Evolutionary conservation across 768 basidiomycete genomes (phyloP), one percentile per base, ranked within the genome.

Genomic region (Panus rudis): DNA sequence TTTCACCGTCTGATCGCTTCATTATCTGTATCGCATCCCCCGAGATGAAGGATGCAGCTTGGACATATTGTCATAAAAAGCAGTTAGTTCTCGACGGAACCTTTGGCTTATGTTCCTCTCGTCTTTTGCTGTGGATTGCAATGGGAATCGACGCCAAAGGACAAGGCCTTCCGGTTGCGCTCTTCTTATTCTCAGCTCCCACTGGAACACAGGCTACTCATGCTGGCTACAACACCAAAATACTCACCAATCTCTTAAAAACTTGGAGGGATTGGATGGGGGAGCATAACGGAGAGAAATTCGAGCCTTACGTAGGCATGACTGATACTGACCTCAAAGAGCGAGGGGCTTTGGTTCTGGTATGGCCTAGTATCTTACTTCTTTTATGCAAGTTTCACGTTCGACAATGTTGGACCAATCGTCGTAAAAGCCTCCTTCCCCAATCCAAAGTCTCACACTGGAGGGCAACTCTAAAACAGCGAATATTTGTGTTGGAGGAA

Each of bases 351-450:
- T 57, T 69, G 4, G 22, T 63, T 8, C 17, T 13, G 19, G 57
- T 67, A 4, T 65, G 49, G 42, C 53, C 58, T 1, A n/a, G 25
- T 6, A 59, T 66, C 23, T 40, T 48, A 16, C 61, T 68, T 14
- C 50, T 68, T 1, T 47, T 69, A 8, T 69, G 67, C 54, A 55
- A 57, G 31, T 68, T 67, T 42, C 67, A 69, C 42, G 25, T 63
- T n/a, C 53, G 60, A 4, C 64, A 68, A 35, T 63, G 52, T 24
- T 69, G 66, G 64, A 52, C 35, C 14, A 68, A 69, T 45, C 51
- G 57, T 22, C 52, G 46, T 5, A 50, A 43, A 8, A 35, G 3
- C 6, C 11, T 45, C 0, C 23, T 50, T 14, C 38, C 31, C 14
- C 20, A 17, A 13, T 10, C 21, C 7, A 25, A 38, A 6, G 28